Base-by-base conservation (phyloP, 306 rosid genomes). In the Psophocarpus tetragonolobus region DNA sequence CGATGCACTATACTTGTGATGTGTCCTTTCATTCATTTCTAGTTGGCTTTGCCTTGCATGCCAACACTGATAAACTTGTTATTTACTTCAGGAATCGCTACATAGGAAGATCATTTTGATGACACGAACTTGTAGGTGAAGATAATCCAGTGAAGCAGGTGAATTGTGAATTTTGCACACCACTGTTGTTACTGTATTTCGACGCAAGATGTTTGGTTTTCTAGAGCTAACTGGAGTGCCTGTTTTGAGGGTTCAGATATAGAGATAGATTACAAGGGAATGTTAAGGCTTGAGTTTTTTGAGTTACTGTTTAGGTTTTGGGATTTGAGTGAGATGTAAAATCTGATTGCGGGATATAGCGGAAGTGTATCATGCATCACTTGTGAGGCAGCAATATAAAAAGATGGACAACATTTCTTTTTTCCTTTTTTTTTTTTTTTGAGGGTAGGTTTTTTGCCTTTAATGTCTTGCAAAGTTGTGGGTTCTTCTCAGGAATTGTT, bases 321-420 rank as follows among this genome's bases (percentile, higher is more conserved):
- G 88, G 83, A 83, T 89, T 86, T 82, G 97, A 95, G 97, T 94
- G 97, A 92, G 97, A 90, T 94, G 97, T 95, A 92, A 89, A 95
- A 95, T 91, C 97, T 88, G 92, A 88, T 92, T 89, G 97, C 97
- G 96, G 97, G 94, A 91, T 92, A 87, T 92, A 95, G 92, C 82
- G 83, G 89, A 89, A 85, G 91, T 90, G 96, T 95, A 89, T 88
- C 93, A 87, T 89, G 93, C 97, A 85, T 90, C 97, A 85, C 88
- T 81, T 87, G 93, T 82, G 96, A 88, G 93, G 89, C 89, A 75
- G 77, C 88, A 83, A 82, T 84, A 87, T 90, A 57, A 85, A 78
- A 76, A 71, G 56, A 82, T 68, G 84, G 83, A 76, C 86, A 81
- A 24, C 77, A 72, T 82, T 79, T 85, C 38, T 48, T 60, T 79